Base-by-base conservation (phyloP, 1,284 basidiomycete genomes). In the Apiotrichum sp. region DNA sequence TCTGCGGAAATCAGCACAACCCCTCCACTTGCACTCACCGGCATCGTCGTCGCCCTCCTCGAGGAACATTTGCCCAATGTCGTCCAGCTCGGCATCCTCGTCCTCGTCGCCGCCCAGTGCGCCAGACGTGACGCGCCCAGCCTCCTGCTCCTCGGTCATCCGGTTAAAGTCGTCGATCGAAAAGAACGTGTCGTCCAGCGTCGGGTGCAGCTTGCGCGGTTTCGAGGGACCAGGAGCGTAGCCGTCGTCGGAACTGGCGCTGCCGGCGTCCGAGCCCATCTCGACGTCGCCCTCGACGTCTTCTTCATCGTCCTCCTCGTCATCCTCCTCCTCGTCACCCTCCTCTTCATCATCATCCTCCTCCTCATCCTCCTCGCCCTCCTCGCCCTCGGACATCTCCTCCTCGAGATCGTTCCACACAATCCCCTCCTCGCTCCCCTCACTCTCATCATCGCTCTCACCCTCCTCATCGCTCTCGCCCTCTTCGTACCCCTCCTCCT, bases 121-220 rank as follows among this genome's bases (percentile, higher is more conserved):
- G 50, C 87, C 87, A 63, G 78, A 78, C 5, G 86, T 85, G 11
- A 83, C 78, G 10, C 78, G 79, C 56, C 79, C 81, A 13, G 86
- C 84, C 75, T 96, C 92, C 6, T 85, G 82, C 63, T 84, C 84
- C 72, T 89, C 88, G 2, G 88, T 88, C 74, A 92, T 84, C 4
- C 86, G 82, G 71, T 98, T 96, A 79, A 98, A 98, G 29, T 85
- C 81, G 53, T 85, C 84, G 54, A 98, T 83, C 55, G 88, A 84
- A 77, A 98, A 98, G 79, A 98, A 98, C 32, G 82, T 84, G 72
- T 98, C 95, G 74, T 98, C 88, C n/a, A 98, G 82, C 47, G 82
- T 82, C 6, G 85, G 80, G 62, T 84, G 80, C 36, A 41, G 9
- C 39, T 49, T 49, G 47, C 53, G 55, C 9, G 57, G 51, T 42